Evolutionary conservation across 164 flowering plant species (phyloP), one percentile per base, ranked within the genome.

Genomic region (Macadamia integrifolia): DNA sequence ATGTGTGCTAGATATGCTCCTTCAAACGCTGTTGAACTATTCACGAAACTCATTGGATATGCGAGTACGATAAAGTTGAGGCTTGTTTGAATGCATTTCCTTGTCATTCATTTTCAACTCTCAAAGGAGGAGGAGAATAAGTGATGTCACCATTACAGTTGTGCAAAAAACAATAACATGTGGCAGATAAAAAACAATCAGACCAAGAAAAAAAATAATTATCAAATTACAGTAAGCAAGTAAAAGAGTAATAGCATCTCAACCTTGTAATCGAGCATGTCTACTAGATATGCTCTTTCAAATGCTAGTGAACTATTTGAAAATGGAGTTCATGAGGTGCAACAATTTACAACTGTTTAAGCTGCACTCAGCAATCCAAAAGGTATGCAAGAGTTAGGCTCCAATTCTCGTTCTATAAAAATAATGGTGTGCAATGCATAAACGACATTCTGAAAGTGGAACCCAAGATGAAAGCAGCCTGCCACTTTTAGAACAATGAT

Each of bases 101-200:
- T 84, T 81, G 15, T 84, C 97, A 77, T 91, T 89, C 86, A 95
- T 66, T 71, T 84, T 86, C 93, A 92, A 76, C 81, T 83, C 94
- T 13, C 82, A 87, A 13, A 95, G 83, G 23, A 23, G 23, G 23
- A 23, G 23, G 23, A 23, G 23, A 23, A 23, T 23, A 23, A 23
- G 23, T 23, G 67, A 95, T 57, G 98, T 85, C 74, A 87, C 81
- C 98, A 92, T 88, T 62, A 86, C 92, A 70, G 97, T 92, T 72
- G 91, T 77, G 76, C 97, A 92, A 74, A 95, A 95, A 56, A 94
- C 81, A 79, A 94, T 84, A 48, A 90, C 90, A 97, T 94, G 88
- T 23, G 58, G 60, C 32, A 66, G 58, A 61, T 56, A 66, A 58
- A 28, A 35, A 59, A 43, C 8, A 23, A 52, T 72, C 35, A 78